phyloP scores from a whole-genome alignment of 2,329 filamentous ascomycete species.

The Colletotrichum sp. region DNA sequence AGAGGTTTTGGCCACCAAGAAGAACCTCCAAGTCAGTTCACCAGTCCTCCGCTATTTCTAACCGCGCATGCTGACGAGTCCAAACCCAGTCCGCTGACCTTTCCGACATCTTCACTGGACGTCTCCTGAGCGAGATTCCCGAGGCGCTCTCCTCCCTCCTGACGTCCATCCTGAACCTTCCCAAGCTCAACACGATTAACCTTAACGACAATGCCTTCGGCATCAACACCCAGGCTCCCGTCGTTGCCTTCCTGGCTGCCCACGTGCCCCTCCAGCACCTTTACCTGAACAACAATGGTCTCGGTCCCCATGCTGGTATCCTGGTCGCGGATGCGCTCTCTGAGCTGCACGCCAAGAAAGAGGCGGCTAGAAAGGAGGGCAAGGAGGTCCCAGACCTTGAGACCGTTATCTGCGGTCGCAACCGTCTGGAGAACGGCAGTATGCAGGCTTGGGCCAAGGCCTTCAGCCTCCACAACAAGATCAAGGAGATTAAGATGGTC shows the following conservation, averaged over 20 bases:
- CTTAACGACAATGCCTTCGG: constrained; percentile 98
- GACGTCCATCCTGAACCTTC: constrained; percentile 83
- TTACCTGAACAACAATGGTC: constrained; percentile 97
- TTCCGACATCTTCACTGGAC: constrained; percentile 96
- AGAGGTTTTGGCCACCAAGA: constrained; percentile 83
- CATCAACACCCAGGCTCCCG: constrained; percentile 89
- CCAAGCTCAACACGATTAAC: constrained; percentile 88
- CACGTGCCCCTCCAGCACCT: constrained; percentile 93
- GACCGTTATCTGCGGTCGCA: constrained; percentile 96
- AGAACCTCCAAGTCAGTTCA: constrained; percentile 72
- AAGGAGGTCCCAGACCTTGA: constrained; percentile 82
- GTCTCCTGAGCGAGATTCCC: constrained; percentile 92
- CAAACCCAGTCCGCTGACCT: constrained; percentile 75
- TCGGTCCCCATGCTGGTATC: constrained; percentile 89
- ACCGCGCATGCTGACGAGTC: not conserved
- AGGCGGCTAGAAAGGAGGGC: constrained; percentile 73
- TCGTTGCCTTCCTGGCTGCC: constrained; percentile 87
- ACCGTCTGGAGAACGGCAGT: constrained; percentile 92
- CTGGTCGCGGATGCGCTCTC: constrained; percentile 88
- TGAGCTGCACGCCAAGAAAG: constrained; percentile 83
- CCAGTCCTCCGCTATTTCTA: not conserved
- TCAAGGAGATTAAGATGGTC: constrained; percentile 93
- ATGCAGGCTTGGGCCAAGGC: constrained; percentile 95
- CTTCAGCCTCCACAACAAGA: constrained; percentile 80
- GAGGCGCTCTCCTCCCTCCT: constrained; percentile 86